Conservation (phyloP, 768 basidiomycete species). For the Collybia nuda region DNA sequence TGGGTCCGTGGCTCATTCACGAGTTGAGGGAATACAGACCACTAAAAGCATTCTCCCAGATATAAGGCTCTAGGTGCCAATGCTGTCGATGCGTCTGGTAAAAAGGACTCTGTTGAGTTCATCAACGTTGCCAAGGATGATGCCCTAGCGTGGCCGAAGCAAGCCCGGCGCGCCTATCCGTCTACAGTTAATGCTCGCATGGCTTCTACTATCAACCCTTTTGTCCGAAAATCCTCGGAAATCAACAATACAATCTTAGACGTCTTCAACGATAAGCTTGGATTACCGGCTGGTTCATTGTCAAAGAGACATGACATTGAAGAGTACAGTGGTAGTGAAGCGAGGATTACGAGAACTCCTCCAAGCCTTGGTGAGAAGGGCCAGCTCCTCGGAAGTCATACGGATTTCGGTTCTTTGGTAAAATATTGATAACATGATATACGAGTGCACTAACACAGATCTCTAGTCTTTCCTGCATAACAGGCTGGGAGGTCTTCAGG, state of each 20-base stretch:
- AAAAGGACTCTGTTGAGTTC: conserved; percentile 58
- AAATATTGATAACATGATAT: conserved; percentile 13
- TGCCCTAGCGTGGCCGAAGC: conserved; percentile 54
- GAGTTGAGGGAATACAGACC: neutral
- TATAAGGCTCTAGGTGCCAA: conserved; percentile 67
- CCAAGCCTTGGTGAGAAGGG: conserved; percentile 32
- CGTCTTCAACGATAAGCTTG: conserved; percentile 58
- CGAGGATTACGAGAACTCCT: conserved; percentile 52
- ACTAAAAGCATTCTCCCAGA: conserved; percentile 21
- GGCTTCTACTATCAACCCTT: conserved; percentile 47
- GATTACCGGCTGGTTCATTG: conserved; percentile 50
- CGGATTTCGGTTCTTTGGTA: conserved; percentile 73
- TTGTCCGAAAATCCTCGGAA: conserved; percentile 55
- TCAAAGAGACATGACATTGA: conserved; percentile 38
- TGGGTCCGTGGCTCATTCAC: conserved; percentile 27
- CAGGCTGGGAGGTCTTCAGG: conserved; percentile 68
- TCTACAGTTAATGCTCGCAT: conserved; percentile 44
- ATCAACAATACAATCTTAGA: conserved; percentile 52
- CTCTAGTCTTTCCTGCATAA: conserved; percentile 68
- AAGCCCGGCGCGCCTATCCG: conserved; percentile 58
- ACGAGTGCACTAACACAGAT: conserved; percentile 29
- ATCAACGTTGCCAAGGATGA: conserved; percentile 73
- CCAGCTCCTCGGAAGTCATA: conserved; percentile 62
- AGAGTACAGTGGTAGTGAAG: conserved; percentile 57
- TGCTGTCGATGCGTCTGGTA: conserved; percentile 60